These are phyloP conservation scores for Termitomyces sp. DNA, from an alignment of 768 basidiomycete genomes.

Conservation along the genomic window DNA sequence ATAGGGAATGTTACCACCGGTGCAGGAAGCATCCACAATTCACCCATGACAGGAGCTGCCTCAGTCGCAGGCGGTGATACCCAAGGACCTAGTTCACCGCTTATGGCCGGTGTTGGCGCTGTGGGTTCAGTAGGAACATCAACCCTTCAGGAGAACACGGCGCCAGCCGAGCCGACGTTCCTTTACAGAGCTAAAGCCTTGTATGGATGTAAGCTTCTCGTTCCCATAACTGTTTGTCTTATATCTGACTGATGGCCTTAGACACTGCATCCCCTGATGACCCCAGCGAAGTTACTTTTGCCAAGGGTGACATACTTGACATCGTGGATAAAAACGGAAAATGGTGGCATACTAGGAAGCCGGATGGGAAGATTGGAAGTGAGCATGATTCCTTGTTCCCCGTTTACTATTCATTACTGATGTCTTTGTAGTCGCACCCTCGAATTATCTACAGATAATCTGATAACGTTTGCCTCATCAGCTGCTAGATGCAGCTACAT, in stretches of 20 bases:
- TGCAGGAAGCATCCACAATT: conserved; percentile 54
- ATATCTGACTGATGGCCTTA: conserved; percentile 30
- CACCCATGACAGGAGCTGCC: conserved; percentile 31
- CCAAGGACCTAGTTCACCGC: conserved; percentile 55
- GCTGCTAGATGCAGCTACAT: conserved; percentile 8
- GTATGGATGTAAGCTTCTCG: conserved; percentile 68
- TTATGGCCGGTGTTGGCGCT: conserved; percentile 63
- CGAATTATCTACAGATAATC: conserved; percentile 81
- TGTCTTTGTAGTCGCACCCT: conserved; percentile 62
- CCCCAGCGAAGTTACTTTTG: conserved; percentile 92
- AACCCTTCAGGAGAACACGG: conserved; percentile 22
- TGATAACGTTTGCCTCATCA: conserved; percentile 25
- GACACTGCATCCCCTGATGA: conserved; percentile 94
- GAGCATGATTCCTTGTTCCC: conserved; percentile 28
- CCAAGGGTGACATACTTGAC: conserved; percentile 88
- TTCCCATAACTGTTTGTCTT: conserved; percentile 6
- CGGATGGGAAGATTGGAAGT: conserved; percentile 77
- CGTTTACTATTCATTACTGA: background rate
- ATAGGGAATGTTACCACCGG: conserved; percentile 31
- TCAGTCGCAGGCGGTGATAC: conserved; percentile 42
- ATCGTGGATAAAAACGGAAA: conserved; percentile 90
- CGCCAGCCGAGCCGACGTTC: conserved; percentile 36
- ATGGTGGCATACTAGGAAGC: conserved; percentile 88
- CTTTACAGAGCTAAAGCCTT: conserved; percentile 82
- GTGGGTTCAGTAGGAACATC: conserved; percentile 29